phyloP scores from a whole-genome alignment of 208 protist genomes.

The Trypanosoma cruzi region DNA sequence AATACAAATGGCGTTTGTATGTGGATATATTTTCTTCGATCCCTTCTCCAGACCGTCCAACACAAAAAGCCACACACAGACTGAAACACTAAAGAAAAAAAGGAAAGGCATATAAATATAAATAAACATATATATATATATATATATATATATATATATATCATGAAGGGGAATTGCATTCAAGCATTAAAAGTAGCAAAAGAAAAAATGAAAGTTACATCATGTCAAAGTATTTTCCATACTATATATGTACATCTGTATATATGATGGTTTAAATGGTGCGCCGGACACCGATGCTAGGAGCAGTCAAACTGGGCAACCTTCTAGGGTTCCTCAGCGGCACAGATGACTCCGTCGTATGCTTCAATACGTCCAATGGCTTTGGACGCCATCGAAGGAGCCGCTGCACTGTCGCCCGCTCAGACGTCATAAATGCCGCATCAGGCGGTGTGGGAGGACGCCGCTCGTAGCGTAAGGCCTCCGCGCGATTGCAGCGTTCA shows the following conservation, averaged over 20 bases:
- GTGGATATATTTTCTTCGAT: background rate
- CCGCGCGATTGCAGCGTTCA: constrained; percentile 30
- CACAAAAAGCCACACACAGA: background rate
- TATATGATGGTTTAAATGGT: constrained; percentile 1
- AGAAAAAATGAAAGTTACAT: background rate
- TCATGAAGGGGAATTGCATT: no score
- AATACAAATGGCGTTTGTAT: background rate
- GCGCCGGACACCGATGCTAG: background rate
- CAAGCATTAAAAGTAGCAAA: no score
- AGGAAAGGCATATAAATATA: background rate
- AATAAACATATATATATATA: background rate
- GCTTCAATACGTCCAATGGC: constrained; percentile 45
- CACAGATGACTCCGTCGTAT: constrained; percentile 36
- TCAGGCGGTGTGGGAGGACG: constrained; percentile 20
- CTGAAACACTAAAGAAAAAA: background rate
- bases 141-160: background rate
- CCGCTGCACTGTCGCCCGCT: constrained; percentile 65
- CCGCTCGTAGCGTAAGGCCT: constrained; percentile 57
- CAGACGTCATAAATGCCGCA: constrained; percentile 38
- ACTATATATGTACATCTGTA: background rate
- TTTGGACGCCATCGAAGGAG: constrained; percentile 82
- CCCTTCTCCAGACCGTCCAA: background rate
- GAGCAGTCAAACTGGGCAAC: constrained; percentile 38
- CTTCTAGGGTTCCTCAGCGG: constrained; percentile 30
- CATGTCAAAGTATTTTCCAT: no score